phyloP scores from a whole-genome alignment of 2,329 filamentous ascomycete species.

The Botrytis deweyae region DNA sequence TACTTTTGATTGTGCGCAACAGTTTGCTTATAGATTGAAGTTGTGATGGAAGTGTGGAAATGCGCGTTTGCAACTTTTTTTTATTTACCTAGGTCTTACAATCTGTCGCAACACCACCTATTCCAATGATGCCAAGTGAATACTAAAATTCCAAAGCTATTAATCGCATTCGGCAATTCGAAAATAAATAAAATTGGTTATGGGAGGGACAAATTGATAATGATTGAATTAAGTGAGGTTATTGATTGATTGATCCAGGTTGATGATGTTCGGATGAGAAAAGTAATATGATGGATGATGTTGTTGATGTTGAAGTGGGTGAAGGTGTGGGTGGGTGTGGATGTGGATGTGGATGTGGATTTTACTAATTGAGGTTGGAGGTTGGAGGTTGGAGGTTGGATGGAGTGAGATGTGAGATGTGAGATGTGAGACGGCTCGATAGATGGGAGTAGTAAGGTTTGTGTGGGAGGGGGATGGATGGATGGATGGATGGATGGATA shows the following conservation, averaged over 20 bases:
- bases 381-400: neutral
- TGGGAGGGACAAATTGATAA: neutral
- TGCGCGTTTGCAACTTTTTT: constrained; percentile 13
- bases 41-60: constrained; percentile 2
- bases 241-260: neutral
- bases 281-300: neutral
- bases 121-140: constrained; percentile 16
- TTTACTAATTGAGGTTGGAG: neutral
- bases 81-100: neutral
- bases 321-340: neutral
- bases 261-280: constrained; percentile 2
- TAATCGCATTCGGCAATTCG: constrained; percentile 17
- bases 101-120: constrained; percentile 14
- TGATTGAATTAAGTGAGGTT: neutral
- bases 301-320: neutral
- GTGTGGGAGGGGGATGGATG: neutral
- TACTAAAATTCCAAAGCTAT: neutral
- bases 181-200: neutral
- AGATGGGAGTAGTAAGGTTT: neutral
- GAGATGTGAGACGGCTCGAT: neutral
- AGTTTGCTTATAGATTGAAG: neutral
- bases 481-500: neutral
- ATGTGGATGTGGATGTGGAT: neutral
- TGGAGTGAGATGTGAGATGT: neutral
- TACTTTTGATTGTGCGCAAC: constrained; percentile 10